Conservation (phyloP, 1,139 yeast genomes). For the Yamadazyma mexicana region DNA sequence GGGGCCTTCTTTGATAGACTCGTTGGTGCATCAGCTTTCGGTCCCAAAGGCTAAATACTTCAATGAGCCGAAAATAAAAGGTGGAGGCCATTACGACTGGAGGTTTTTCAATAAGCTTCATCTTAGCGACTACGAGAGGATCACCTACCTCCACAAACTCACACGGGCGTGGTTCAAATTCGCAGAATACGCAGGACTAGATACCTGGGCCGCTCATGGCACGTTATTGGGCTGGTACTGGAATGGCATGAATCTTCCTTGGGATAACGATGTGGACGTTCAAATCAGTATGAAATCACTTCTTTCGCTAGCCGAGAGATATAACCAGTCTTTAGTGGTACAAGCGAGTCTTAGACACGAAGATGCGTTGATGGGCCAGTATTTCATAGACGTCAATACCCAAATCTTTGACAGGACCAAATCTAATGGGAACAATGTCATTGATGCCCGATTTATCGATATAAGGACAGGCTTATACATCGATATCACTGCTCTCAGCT, state of each 20-base stretch:
- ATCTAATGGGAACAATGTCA: conserved; percentile 47
- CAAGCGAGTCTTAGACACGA: conserved; percentile 23
- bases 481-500: conserved; percentile 55
- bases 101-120: conserved; percentile 18
- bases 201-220: conserved; percentile 64
- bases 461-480: conserved; percentile 54
- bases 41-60: conserved; percentile 15
- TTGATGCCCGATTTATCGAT: conserved; percentile 64
- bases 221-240: conserved; percentile 60
- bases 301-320: conserved; percentile 36
- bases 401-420: conserved; percentile 32
- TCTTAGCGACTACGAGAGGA: conserved; percentile 35
- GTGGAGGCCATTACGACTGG: conserved; percentile 23
- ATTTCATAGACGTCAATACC: conserved; percentile 54
- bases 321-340: conserved; percentile 49
- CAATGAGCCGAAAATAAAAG: conserved; percentile 19
- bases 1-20: neutral
- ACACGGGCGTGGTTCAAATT: conserved; percentile 57
- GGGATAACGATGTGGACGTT: conserved; percentile 65
- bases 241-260: conserved; percentile 60
- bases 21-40: conserved; percentile 1
- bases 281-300: conserved; percentile 49
- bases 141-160: conserved; percentile 45
- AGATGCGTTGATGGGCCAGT: conserved; percentile 27
- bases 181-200: conserved; percentile 38